These are phyloP conservation scores for Tremella yokohamensis DNA, from an alignment of 768 basidiomycete species.

Conservation along the genomic window DNA sequence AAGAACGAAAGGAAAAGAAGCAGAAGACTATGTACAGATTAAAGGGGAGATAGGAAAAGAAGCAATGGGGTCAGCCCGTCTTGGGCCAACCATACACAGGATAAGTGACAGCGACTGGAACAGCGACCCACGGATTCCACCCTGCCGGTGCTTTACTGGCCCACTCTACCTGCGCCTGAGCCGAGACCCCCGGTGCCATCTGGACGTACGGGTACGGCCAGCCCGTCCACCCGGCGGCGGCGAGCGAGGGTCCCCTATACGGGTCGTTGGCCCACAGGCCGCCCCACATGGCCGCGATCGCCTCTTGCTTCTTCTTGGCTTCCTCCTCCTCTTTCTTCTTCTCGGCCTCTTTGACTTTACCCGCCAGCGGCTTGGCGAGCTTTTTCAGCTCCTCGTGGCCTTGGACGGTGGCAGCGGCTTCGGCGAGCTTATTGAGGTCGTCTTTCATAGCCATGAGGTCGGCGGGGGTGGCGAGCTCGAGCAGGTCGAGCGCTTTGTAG, in stretches of 20 bases:
- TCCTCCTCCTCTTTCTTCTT: conserved; percentile 38
- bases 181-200: conserved; percentile 26
- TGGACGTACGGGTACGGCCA: conserved; percentile 38
- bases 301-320: conserved; percentile 35
- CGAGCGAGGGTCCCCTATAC: conserved; percentile 7
- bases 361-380: conserved; percentile 15
- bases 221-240: conserved; percentile 27
- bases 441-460: conserved; percentile 22
- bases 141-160: conserved; percentile 35
- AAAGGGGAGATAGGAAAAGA: background rate
- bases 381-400: conserved; percentile 35
- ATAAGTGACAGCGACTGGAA: conserved; percentile 18
- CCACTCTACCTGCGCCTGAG: conserved; percentile 23
- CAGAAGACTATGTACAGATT: background rate
- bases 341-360: conserved; percentile 32
- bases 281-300: conserved; percentile 45
- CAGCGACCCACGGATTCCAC: conserved; percentile 40
- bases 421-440: conserved; percentile 24
- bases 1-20: background rate
- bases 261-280: conserved; percentile 41
- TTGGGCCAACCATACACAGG: conserved; percentile 17
- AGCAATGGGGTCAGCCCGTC: background rate
- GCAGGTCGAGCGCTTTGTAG: conserved; percentile 41
- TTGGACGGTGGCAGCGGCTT: conserved; percentile 18
- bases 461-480: conserved; percentile 21